Percentiles rank a stretch among this genome's conserved stretches.
Conservation (phyloP, 2,329 filamentous ascomycete genomes). For the Cercospora beticola region DNA sequence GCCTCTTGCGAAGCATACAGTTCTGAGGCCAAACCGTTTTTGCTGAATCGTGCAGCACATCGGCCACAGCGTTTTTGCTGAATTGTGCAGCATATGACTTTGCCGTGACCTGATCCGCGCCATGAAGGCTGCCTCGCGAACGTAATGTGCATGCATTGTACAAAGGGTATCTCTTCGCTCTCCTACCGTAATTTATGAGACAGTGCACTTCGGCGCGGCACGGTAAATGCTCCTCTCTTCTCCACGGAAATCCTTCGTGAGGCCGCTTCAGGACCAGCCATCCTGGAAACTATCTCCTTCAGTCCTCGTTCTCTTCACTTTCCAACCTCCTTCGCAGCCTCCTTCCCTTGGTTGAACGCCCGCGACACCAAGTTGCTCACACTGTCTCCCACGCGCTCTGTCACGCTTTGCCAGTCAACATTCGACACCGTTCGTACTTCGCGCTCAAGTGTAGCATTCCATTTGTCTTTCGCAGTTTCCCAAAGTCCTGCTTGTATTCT, state of each 20-base stretch:
- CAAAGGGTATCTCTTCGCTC: conserved; percentile 7
- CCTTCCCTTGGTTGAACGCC: conserved; percentile 32
- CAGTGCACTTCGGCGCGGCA: background rate
- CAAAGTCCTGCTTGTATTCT: conserved; percentile 43
- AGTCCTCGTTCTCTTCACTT: conserved; percentile 5
- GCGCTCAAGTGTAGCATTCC: conserved; percentile 50
- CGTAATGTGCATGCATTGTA: background rate
- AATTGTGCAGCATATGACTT: background rate
- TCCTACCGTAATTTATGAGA: background rate
- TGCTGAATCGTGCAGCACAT: background rate
- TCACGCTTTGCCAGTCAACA: conserved; percentile 47
- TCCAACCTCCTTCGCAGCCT: conserved; percentile 20
- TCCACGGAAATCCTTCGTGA: background rate
- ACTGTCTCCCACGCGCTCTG: conserved; percentile 45
- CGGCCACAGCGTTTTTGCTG: background rate
- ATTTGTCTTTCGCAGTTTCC: conserved; percentile 52
- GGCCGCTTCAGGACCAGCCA: background rate
- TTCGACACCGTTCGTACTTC: conserved; percentile 45
- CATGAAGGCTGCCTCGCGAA: background rate
- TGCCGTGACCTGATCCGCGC: background rate
- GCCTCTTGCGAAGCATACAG: background rate
- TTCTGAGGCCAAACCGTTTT: background rate
- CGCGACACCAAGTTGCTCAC: conserved; percentile 37
- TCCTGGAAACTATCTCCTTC: background rate
- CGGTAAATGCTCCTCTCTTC: background rate